phyloP scores from a whole-genome alignment of 768 basidiomycete species.

The Inosperma sp. region DNA sequence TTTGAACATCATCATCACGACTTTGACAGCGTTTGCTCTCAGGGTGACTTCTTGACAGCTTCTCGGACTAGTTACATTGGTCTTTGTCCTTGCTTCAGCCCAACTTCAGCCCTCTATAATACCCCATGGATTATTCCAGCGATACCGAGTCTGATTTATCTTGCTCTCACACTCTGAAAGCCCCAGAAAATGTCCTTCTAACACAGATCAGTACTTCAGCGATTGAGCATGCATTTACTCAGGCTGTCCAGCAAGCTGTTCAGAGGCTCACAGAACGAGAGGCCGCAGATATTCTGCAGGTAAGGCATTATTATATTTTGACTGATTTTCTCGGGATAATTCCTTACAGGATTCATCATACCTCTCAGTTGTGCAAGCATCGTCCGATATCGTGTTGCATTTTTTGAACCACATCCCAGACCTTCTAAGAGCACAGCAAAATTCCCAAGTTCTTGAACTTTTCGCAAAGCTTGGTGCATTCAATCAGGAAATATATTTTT shows the following conservation, averaged over 20 bases:
- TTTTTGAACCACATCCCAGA: slow-evolving; percentile 11
- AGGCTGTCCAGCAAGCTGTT: neutral
- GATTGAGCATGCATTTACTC: no score
- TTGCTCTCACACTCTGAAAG: neutral
- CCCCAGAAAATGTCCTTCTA: neutral
- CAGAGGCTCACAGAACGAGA: neutral
- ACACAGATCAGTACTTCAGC: no score
- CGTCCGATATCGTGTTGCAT: slow-evolving; percentile 9
- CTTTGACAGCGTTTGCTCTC: neutral
- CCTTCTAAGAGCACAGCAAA: neutral
- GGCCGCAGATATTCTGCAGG: neutral
- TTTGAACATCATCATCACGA: slow-evolving; percentile 29
- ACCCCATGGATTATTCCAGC: slow-evolving; percentile 28
- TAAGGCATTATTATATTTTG: neutral
- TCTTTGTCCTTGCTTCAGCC: slow-evolving; percentile 10
- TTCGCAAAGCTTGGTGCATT: slow-evolving; percentile 13
- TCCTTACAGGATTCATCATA: neutral
- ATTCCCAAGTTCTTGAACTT: neutral
- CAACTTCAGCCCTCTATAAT: no score
- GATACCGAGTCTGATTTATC: slow-evolving; percentile 49
- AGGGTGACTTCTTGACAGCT: neutral
- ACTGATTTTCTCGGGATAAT: neutral
- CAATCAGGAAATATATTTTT: neutral
- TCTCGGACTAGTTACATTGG: neutral
- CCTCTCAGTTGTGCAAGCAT: slow-evolving; percentile 7